Evolutionary conservation across 805 yeast species (phyloP), one percentile per base, ranked within the genome.

Genomic region (Kregervanrija delftensis): DNA sequence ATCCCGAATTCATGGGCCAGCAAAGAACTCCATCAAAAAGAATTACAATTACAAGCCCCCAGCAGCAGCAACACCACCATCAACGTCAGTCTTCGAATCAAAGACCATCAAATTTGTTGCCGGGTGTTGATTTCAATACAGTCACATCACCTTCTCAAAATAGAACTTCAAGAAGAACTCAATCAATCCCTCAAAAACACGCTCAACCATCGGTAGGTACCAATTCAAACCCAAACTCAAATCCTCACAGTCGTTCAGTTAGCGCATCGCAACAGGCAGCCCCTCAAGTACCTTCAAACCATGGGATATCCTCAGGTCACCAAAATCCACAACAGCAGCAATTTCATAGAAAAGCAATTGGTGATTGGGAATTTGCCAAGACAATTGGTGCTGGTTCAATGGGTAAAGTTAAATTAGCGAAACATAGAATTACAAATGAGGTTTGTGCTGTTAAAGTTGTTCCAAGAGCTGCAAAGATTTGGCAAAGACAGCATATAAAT

Each of bases 351-450:
- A 84, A 83, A 47, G 76, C 96, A 4, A 83, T 91, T 44, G 99
- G 98, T 11, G 96, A 93, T 52, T 91, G 99, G 99, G 95, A 87
- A 55, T 90, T 91, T 55, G 74, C 86, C 46, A 88, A 88, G 64
- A 89, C 96, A 2, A 86, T 93, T 39, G 99, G 99, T 37, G 96
- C 98, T 2, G 99, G 99, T 3, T 88, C 96, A 0, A 93, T 93
- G 99, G 99, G 99, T 47, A 95, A 91, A 63, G 99, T 93, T 41
- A 93, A 93, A 66, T 71, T 93, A 35, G 98, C 98, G 1, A 82
- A 79, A 56, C 96, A 90, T 67, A 77, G 85, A 52, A 65, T 79
- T 33, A 87, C 96, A 1, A 78, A 76, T 48, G 90, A 86, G 54
- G 74, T 87, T 11, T 91, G 96, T 66, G 95, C 95, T 0, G 90